Conservation (phyloP, 1,284 basidiomycete genomes). For the Cryptococcus hybrid region DNA sequence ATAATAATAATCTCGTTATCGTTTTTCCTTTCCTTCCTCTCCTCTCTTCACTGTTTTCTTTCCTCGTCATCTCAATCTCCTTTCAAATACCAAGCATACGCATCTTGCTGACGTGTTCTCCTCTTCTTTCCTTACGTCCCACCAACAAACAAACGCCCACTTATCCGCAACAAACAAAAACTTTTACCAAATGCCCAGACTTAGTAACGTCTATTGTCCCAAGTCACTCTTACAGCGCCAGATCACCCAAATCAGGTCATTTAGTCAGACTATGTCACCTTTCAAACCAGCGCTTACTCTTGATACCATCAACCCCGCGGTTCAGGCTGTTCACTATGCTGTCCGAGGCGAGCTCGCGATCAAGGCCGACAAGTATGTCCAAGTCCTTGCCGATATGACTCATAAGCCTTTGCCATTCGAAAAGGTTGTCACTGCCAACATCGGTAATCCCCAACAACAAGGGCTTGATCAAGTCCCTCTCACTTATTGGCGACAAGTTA, state of each 20-base stretch:
- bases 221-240: neutral
- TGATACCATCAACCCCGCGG: conserved; percentile 66
- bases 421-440: conserved; percentile 91
- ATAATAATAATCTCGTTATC: no score
- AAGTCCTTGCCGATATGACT: conserved; percentile 58
- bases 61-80: no score
- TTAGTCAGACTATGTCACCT: conserved; percentile 9
- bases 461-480: conserved; percentile 90
- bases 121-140: neutral
- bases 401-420: conserved; percentile 68
- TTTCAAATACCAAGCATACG: no score
- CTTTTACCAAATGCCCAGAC: neutral
- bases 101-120: no score
- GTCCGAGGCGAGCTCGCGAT: conserved; percentile 96
- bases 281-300: conserved; percentile 34
- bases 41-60: no score
- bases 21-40: no score
- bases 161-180: neutral
- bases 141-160: neutral
- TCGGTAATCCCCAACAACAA: conserved; percentile 96
- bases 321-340: conserved; percentile 90
- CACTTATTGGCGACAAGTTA: conserved; percentile 82
- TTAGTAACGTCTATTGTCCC: neutral
- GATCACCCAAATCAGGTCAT: neutral
- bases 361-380: conserved; percentile 81